Evolutionary conservation across 2,329 filamentous ascomycete species (phyloP).

Genomic region (Conoideocrella luteorostrata): DNA sequence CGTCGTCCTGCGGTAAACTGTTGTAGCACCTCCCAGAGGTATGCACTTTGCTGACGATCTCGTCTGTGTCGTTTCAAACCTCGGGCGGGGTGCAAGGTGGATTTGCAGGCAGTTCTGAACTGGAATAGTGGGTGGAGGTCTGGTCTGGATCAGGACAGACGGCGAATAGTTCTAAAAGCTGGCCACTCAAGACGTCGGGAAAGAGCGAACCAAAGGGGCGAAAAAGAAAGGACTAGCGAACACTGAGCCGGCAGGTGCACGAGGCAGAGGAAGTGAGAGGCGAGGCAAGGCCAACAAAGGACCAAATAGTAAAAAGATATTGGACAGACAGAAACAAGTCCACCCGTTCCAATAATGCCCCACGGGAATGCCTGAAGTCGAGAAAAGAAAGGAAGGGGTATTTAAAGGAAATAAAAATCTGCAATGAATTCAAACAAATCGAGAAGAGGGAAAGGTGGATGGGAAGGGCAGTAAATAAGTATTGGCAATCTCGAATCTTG

Average conservation of each 20-base stretch:
- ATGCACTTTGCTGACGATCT: slow-evolving; percentile 3
- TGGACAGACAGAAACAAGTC: too few species aligned
- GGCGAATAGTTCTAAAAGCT: background rate
- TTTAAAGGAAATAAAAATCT: background rate
- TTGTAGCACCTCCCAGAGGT: slow-evolving; percentile 4
- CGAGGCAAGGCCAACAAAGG: background rate
- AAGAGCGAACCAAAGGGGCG: background rate
- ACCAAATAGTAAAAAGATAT: background rate
- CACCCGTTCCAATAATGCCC: slow-evolving; percentile 9
- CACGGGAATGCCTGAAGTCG: slow-evolving; percentile 6
- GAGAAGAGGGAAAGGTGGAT: background rate
- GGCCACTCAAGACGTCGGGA: background rate
- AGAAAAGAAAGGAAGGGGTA: background rate
- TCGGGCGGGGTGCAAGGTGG: too few species aligned
- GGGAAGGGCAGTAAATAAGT: too few species aligned
- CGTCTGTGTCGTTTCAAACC: too few species aligned
- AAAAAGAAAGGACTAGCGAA: slow-evolving; percentile 7
- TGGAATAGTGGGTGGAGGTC: too few species aligned
- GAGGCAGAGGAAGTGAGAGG: background rate
- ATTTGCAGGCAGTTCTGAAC: too few species aligned
- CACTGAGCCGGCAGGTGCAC: slow-evolving; percentile 6
- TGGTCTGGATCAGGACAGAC: too few species aligned
- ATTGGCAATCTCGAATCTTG: too few species aligned
- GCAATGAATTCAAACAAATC: background rate
- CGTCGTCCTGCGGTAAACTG: background rate